A percentile compares a stretch with the other conserved stretches of the same genome.
Conservation (phyloP, 1,139 yeast genomes). For the Lodderomyces pseudojiufengensis region DNA sequence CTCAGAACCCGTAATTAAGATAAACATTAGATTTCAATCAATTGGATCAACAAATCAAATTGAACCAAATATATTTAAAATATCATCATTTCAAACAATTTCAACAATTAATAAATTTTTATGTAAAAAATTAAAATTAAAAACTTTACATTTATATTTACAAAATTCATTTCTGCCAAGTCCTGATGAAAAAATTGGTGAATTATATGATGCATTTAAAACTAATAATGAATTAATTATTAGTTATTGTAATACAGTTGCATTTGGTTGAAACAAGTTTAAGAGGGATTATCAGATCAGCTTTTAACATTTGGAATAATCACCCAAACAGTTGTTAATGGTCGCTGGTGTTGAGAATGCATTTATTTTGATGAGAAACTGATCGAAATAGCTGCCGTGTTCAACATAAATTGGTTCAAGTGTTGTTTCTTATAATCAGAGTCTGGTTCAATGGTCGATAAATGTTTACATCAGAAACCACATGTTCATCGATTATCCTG, state of each 20-base stretch:
- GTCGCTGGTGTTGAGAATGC: too few relatives aligned
- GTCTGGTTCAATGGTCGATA: too few relatives aligned
- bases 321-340: too few relatives aligned
- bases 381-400: too few relatives aligned
- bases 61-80: conserved; percentile 47
- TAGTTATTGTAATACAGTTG: conserved; percentile 53
- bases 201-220: conserved; percentile 41
- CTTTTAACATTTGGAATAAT: too few relatives aligned
- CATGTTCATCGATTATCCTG: too few relatives aligned
- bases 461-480: too few relatives aligned
- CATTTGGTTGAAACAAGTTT: conserved; percentile 43
- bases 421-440: too few relatives aligned
- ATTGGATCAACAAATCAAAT: conserved; percentile 56
- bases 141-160: conserved; percentile 38
- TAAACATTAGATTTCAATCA: conserved; percentile 51
- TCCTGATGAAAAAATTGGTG: conserved; percentile 54
- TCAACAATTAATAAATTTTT: conserved; percentile 45
- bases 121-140: conserved; percentile 34
- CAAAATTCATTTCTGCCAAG: conserved; percentile 61
- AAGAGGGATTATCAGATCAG: too few relatives aligned
- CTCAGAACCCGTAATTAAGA: conserved; percentile 17
- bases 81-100: conserved; percentile 45
- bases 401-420: too few relatives aligned
- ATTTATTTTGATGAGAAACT: too few relatives aligned
- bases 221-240: conserved; percentile 50